phyloP scores from a whole-genome alignment of 352 stramenopile genomes.

The Globisporangium mamillatum region DNA sequence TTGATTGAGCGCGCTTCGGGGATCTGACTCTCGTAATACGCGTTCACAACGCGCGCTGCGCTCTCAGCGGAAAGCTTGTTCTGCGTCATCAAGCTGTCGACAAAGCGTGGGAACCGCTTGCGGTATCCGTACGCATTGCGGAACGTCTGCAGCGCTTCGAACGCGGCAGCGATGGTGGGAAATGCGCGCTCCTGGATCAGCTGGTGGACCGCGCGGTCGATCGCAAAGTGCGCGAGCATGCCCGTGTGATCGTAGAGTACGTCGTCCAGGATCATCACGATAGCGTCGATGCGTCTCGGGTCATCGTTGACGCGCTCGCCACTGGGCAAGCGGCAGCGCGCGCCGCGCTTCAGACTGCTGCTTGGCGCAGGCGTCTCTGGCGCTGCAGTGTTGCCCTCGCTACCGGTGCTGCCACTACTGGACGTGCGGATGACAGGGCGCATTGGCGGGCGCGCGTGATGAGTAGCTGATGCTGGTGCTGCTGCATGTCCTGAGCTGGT shows the following conservation, averaged over 20 bases:
- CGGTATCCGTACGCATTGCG: conserved; percentile 80
- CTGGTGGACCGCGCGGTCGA: conserved; percentile 73
- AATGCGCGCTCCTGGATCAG: conserved; percentile 71
- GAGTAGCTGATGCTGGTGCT: not conserved
- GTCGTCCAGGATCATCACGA: conserved; percentile 86
- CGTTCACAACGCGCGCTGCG: conserved; percentile 58
- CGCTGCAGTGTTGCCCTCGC: conserved; percentile 1
- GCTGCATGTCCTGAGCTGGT: not conserved
- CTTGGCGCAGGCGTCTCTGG: conserved; percentile 1
- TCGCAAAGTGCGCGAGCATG: conserved; percentile 75
- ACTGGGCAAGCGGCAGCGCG: conserved; percentile 30
- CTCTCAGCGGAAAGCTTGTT: conserved; percentile 38
- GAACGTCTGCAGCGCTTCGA: conserved; percentile 76
- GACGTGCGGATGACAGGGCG: not conserved
- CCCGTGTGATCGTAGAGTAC: conserved; percentile 84
- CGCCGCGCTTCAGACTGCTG: not conserved
- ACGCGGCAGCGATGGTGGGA: conserved; percentile 54
- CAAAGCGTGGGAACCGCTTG: conserved; percentile 81
- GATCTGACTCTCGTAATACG: conserved; percentile 82
- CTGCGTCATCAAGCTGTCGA: conserved; percentile 67
- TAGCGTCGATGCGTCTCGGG: conserved; percentile 63
- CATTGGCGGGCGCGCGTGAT: not conserved
- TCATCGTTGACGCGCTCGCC: conserved; percentile 35
- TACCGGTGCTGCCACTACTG: conserved; percentile 1
- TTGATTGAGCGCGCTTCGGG: conserved; percentile 61